A percentile compares a stretch with the other conserved stretches of the same genome.
Conservation (phyloP, 768 basidiomycete species). For the Obba rivulosa region DNA sequence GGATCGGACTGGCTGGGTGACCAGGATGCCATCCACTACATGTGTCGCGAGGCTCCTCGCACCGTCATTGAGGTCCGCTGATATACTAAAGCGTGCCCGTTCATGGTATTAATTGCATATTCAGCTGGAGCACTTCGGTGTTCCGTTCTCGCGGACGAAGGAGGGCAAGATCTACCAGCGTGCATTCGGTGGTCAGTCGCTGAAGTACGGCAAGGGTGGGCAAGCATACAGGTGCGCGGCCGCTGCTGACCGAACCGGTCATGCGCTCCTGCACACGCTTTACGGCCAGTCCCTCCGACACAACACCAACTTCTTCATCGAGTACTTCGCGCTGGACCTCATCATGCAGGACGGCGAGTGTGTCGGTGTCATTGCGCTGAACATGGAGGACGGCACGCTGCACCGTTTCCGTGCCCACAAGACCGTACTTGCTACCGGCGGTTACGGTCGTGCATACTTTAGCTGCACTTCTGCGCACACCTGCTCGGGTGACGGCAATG, state of each 20-base stretch:
- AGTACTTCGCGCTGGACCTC: slow-evolving; percentile 98
- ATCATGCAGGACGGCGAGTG: slow-evolving; percentile 99
- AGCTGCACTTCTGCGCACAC: slow-evolving; percentile 99
- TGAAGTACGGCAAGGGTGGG: slow-evolving; percentile 96
- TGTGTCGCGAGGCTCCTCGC: slow-evolving; percentile 95
- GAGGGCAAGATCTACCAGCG: slow-evolving; percentile 99
- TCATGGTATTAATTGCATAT: not conserved
- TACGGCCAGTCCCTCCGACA: slow-evolving; percentile 99
- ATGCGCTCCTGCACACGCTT: slow-evolving; percentile 96
- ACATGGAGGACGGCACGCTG: slow-evolving; percentile 99
- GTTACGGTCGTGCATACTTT: slow-evolving; percentile 97
- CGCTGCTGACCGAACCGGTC: slow-evolving; percentile 97
- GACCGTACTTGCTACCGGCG: slow-evolving; percentile 97
- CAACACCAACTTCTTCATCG: slow-evolving; percentile 99
- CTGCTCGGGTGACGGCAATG: slow-evolving; percentile 98
- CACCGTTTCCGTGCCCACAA: slow-evolving; percentile 98
- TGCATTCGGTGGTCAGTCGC: slow-evolving; percentile 96
- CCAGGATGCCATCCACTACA: slow-evolving; percentile 99
- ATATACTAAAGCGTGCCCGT: not conserved
- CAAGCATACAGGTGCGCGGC: slow-evolving; percentile 99
- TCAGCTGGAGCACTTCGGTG: slow-evolving; percentile 96
- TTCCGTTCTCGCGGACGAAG: slow-evolving; percentile 96
- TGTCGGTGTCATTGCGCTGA: slow-evolving; percentile 97
- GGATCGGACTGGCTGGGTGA: slow-evolving; percentile 99
- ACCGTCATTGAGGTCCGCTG: slow-evolving; percentile 80